Evolutionary conservation across 1,284 basidiomycete species (phyloP).

Genomic region (Fistulina hepatica): DNA sequence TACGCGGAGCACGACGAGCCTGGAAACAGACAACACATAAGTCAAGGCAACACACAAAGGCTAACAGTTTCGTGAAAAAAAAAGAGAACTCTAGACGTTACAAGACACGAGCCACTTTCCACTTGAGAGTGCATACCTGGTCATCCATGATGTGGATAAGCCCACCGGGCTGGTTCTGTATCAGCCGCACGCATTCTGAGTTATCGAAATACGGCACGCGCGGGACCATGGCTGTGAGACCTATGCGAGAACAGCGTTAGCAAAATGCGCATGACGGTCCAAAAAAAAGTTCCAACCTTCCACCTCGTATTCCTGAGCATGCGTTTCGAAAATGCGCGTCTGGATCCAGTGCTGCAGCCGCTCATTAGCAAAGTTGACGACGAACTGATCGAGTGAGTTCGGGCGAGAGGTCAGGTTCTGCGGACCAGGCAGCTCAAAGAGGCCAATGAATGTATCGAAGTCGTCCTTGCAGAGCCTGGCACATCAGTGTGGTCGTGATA

Average conservation of each 20-base stretch:
- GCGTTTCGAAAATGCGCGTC: constrained; percentile 68
- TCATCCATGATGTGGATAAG: constrained; percentile 97
- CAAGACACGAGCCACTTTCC: no score
- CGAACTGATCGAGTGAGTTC: constrained; percentile 94
- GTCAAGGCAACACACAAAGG: no score
- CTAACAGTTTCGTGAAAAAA: no score
- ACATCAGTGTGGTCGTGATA: no score
- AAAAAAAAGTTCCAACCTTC: no score
- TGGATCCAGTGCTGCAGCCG: constrained; percentile 80
- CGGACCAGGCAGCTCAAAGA: constrained; percentile 92
- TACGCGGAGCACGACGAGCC: constrained; percentile 75
- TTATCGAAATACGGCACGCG: constrained; percentile 85
- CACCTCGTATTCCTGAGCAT: constrained; percentile 70
- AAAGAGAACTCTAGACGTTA: no score
- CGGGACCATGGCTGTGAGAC: constrained; percentile 63
- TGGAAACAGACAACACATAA: no score
- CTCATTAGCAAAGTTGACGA: constrained; percentile 93
- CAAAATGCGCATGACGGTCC: no score
- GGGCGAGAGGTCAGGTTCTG: constrained; percentile 77
- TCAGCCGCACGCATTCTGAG: constrained; percentile 76
- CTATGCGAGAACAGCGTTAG: no score
- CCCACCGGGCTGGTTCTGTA: constrained; percentile 84
- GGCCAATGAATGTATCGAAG: constrained; percentile 85
- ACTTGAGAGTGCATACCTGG: no score
- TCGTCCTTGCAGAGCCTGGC: constrained; percentile 87